Evolutionary conservation across 192 early-diverging fungal genomes (phyloP).

Genomic region (Backusella tarrabulga): DNA sequence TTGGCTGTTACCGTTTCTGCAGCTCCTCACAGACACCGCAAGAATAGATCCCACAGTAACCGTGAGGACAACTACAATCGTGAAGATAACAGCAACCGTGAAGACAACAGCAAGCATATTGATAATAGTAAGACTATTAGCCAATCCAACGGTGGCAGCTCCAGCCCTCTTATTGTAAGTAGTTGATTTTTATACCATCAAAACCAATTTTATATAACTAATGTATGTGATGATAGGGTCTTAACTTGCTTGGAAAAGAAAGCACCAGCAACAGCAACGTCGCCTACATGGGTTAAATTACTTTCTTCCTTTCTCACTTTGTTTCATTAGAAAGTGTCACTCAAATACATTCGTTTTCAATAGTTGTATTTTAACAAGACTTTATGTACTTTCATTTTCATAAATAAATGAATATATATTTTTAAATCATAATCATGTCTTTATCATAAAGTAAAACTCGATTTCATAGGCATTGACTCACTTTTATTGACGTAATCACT

Average conservation of each 20-base stretch:
- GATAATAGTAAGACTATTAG: neutral
- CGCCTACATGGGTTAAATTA: neutral
- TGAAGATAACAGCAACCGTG: neutral
- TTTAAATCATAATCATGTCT: neutral
- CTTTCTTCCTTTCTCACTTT: neutral
- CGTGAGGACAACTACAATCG: neutral
- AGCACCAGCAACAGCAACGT: neutral
- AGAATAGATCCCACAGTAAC: neutral
- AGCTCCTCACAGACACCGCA: neutral
- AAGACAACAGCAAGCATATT: neutral
- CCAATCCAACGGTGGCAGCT: neutral
- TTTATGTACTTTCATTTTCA: neutral
- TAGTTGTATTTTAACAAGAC: neutral
- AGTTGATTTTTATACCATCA: neutral
- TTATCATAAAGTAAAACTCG: neutral
- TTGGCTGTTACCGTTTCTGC: neutral
- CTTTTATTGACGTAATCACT: neutral
- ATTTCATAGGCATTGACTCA: neutral
- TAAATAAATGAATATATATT: neutral
- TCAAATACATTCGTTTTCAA: constrained; percentile 4
- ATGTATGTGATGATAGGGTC: neutral
- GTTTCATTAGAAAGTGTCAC: neutral
- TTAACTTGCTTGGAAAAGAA: neutral
- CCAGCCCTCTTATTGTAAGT: neutral
- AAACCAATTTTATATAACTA: neutral